Evolutionary conservation across 2,329 filamentous ascomycete genomes (phyloP).

Genomic region (Cladosporium sp.): DNA sequence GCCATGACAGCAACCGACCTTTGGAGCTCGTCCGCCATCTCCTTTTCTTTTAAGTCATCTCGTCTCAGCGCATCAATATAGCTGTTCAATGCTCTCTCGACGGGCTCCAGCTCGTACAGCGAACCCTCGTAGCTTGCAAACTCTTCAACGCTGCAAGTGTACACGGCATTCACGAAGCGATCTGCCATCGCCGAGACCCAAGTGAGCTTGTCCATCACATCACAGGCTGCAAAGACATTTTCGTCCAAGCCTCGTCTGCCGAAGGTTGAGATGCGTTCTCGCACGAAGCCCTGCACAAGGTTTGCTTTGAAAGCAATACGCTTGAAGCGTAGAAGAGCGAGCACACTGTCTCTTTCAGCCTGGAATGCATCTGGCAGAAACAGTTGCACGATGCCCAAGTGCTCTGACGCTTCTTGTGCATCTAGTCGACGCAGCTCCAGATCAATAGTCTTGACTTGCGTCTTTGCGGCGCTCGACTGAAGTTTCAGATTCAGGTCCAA

Average conservation of each 20-base stretch:
- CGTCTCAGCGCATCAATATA: conserved; percentile 84
- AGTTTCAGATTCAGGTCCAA: conserved; percentile 96
- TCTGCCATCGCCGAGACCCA: conserved; percentile 83
- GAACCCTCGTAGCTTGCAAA: conserved; percentile 79
- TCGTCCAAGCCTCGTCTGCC: conserved; percentile 70
- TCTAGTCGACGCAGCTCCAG: conserved; percentile 83
- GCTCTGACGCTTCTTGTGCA: conserved; percentile 83
- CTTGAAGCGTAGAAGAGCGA: conserved; percentile 84
- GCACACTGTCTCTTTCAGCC: conserved; percentile 78
- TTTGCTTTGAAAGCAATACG: conserved; percentile 85
- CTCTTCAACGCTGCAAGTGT: conserved; percentile 72
- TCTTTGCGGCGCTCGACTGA: conserved; percentile 84
- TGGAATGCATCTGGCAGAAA: conserved; percentile 86
- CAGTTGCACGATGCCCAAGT: conserved; percentile 82
- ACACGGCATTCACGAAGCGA: conserved; percentile 79
- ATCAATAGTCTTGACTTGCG: conserved; percentile 92
- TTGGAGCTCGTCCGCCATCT: conserved; percentile 78
- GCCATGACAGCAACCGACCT: conserved; percentile 79
- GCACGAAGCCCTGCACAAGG: conserved; percentile 74
- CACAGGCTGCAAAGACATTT: conserved; percentile 75
- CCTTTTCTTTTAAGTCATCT: conserved; percentile 82
- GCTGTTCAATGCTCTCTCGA: conserved; percentile 82
- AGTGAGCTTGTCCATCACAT: conserved; percentile 79
- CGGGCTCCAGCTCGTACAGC: conserved; percentile 83
- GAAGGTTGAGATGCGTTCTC: conserved; percentile 71